Base-by-base conservation (phyloP, 805 yeast species). In the Phaffomyces antillensis region DNA sequence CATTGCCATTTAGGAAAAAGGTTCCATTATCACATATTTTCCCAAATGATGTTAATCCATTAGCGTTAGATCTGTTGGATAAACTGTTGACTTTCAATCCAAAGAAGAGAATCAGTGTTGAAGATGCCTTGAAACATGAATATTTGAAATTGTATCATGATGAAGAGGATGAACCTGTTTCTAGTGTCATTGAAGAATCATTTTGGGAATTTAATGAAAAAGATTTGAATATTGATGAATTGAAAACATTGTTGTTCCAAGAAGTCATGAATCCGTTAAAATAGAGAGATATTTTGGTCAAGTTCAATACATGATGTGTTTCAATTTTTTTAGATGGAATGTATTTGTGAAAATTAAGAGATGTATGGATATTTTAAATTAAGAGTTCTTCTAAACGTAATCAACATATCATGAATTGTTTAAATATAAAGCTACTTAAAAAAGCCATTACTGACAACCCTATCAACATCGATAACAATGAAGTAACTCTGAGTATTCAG, bases 61-160 rank as follows among this genome's bases (percentile, higher is more conserved):
- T 63, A 40, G 79, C 75, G 4, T 60, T 77, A 37, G 90, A 84
- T 59, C 66, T 86, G 40, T 62, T 86, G 53, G 88, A 82, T 46
- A 82, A 79, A 55, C 64, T 86, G 55, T 66, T 86, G 33, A 79
- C 83, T 2, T 86, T 86, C 62, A 83, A 83, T 52, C 93, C 95
- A 2, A 68, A 76, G 41, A 84, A 81, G 56, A 71, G 95, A 61
- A 77, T 84, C 36, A 77, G 84, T 12, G 95, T 86, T 2, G 80
- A 72, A 39, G 83, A 82, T 55, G 93, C 93, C 0, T 66, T 86
- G 49, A 67, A 75, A 46, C 95, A 86, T 58, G 90, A 90, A 25
- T 86, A 85, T 56, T 66, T 86, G 41, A 67, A 70, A 42, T 65
- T 76, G 18, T 85, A 83, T 57, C 86, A 86, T 54, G 86, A 79